Base-by-base conservation (phyloP, 208 protist species). In the Wallacemonas sp. region DNA sequence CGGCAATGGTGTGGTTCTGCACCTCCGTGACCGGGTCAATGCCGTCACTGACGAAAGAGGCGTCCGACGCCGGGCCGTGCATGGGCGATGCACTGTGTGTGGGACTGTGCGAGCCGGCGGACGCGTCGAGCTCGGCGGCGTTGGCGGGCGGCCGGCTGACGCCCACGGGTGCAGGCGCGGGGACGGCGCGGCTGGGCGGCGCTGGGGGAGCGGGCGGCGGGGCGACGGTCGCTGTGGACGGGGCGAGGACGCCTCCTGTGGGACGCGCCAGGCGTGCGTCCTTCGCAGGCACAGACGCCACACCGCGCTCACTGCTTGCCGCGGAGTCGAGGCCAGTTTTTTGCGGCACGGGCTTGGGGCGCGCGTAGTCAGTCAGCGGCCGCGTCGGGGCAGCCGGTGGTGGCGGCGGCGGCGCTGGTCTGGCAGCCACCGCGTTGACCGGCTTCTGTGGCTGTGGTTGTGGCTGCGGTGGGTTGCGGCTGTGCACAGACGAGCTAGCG, bases 21-120 rank as follows among this genome's bases (percentile, higher is more conserved):
- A 57, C 50, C 30, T 57, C 50, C 50, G 50, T 57, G 30, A 41
- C 50, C 30, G 30, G 50, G 29, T 57, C 50, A 6, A 39, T n/a
- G 24, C 50, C 30, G 50, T 57, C 50, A 32, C 50, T 57, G 50
- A 39, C 50, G 22, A 39, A 39, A n/a, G 50, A 57, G n/a, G 29
- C 26, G 13, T 33, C 50, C 30, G 26, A n/a, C 30, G 13, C 17
- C 13, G n/a, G 15, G 30, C 24, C 50, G 22, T 19, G 50, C 4
- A 26, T 26, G 6, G 1, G 29, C 30, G 29, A 39, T 10, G 50
- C 50, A n/a, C 50, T 57, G 50, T 57, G 50, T 15, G 50, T 57
- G 50, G 21, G 50, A 32, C 50, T 57, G 50, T 19, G 30, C n/a
- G 50, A 57, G 50, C 9, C 30, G 12, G 21, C 4, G 26, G 50